Base-by-base conservation (phyloP, 176 grass and related monocot species). In the Oryza glumipatula region DNA sequence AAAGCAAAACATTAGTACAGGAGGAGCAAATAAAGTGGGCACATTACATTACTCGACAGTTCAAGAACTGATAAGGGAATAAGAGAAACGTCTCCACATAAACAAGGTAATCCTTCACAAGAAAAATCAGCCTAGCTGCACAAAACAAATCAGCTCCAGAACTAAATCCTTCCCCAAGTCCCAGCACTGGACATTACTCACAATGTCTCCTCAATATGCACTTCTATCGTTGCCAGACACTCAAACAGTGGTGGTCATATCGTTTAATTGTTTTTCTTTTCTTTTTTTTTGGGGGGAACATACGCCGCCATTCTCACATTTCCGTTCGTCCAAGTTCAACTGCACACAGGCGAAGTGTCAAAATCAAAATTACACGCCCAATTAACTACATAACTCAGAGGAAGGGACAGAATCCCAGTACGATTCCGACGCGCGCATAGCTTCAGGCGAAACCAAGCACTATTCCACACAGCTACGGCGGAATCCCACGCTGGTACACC, bases 361-460 rank as follows among this genome's bases (percentile, higher is more conserved):
- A 52, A 70, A 85, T 28, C 64, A 70, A 80, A 76, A 70, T 60
- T 17, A 70, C n/a, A 67, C 26, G 2, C 60, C 39, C 21, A 69
- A 24, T 13, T 19, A 67, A 67, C 28, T 3, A 41, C 41, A 23
- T 13, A 84, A 52, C 44, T 30, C 51, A 6, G 51, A 54, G 16
- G 47, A 19, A 26, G 1, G 22, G 26, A n/a, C 3, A 54, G 66
- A n/a, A 58, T 1, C 51, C 14, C 16, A 19, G 16, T 19, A 19
- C 51, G 51, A 16, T 56, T 4, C 16, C 16, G 2, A 6, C 51
- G 38, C 36, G 28, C 70, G 16, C 70, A 36, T 19, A 70, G 26
- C 73, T 3, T 9, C 24, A 69, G 65, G 28, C 5, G 30, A 72
- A 33, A 43, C 23, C 49, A 43, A 74, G 22, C n/a, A 65, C 14